These are phyloP conservation scores for Furcasterigmium furcatum DNA, from an alignment of 2,329 filamentous ascomycete genomes.

Conservation along the genomic window DNA sequence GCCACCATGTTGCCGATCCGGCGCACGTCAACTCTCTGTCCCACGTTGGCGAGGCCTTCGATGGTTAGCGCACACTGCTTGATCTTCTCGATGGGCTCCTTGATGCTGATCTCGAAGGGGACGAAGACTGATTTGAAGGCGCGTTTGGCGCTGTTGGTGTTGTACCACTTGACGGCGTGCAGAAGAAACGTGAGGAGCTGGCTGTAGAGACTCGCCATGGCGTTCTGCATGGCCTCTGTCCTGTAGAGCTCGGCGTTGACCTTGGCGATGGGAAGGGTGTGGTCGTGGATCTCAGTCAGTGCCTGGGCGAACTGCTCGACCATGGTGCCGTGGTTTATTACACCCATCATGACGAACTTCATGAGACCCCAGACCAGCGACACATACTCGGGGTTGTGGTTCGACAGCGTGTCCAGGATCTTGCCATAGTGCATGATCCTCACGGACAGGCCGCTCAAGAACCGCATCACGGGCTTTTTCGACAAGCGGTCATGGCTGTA, in stretches of 20 bases:
- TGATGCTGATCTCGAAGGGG: not conserved
- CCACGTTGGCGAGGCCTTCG: not conserved
- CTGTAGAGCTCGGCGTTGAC: not conserved
- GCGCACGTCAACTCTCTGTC: not conserved
- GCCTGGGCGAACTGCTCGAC: not conserved
- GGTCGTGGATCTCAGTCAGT: not conserved
- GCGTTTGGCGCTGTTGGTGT: not conserved
- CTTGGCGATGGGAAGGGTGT: not conserved
- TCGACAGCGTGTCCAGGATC: not conserved
- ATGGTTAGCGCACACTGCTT: not conserved
- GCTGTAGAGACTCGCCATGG: not conserved
- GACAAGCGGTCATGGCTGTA: not conserved
- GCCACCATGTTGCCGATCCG: not conserved
- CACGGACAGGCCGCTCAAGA: not conserved
- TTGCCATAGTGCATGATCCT: not conserved
- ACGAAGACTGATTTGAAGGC: not conserved
- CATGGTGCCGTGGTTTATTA: not conserved
- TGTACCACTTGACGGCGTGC: not conserved
- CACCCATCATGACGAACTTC: not conserved
- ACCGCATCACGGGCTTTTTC: not conserved
- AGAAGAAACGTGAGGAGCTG: not conserved
- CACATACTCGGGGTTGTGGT: not conserved
- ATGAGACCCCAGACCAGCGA: not conserved
- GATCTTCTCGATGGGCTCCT: not conserved
- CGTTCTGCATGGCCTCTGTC: not conserved